Evolutionary conservation across 495 filamentous ascomycete genomes (phyloP), one percentile per base, ranked within the genome.

Genomic region (Tetracladium setigerum): DNA sequence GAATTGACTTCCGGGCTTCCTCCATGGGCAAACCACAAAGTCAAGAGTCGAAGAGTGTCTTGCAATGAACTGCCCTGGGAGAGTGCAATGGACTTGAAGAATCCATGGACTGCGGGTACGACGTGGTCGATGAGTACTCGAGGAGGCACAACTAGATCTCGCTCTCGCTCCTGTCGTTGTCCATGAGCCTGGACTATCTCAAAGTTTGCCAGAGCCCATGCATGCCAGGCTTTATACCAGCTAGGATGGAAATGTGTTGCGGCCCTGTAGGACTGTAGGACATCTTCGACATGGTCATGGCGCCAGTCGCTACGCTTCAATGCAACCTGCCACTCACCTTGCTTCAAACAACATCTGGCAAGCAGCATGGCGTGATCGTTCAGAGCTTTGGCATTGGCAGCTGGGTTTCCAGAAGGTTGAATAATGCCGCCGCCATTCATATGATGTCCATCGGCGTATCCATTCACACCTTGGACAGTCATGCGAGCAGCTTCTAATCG

Each of bases 161-260:
- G 56, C 39, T 84, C 81, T 12, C 75, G 72, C 52, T 79, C 83
- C 9, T 71, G 70, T 38, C 81, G 67, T 19, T 77, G 74, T 15
- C 77, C 74, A 47, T 91, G 73, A 2, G 84, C 77, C 45, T 87
- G 95, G 19, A 97, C 90, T 34, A 97, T 90, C 63, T 99, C 91
- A 58, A 97, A 99, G 62, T 99, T 99, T 14, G 94, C 92, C 35
- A 97, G 68, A n/a, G 92, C 92, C 92, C 94, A 99, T 3, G 92
- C 82, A 62, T 99, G 92, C 92, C 92, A 99, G 15, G 92, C 92
- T 65, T 97, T 99, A 67, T 99, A 97, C 74, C 90, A 99, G 45
- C 84, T 81, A 38, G 83, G 81, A 53, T 97, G 87, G 66, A 94
- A 95, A 18, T 85, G 79, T 0, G 92, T 97, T 7, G 92, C 92